Evolutionary conservation across 768 basidiomycete genomes (phyloP).

Genomic region (Pleurotus djamor): DNA sequence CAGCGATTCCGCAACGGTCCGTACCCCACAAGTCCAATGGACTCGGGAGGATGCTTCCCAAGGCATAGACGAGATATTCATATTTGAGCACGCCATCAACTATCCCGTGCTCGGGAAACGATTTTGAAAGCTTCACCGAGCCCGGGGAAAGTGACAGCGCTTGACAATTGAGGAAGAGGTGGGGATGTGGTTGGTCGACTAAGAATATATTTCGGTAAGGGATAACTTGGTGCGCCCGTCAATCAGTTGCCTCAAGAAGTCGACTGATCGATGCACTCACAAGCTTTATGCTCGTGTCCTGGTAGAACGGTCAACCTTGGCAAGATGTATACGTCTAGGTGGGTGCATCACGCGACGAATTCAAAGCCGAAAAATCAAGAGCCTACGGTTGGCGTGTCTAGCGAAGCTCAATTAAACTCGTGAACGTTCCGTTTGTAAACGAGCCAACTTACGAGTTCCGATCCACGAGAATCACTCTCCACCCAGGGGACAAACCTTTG

Average conservation of each 20-base stretch:
- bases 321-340: slow-evolving; percentile 52
- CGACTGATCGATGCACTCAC: slow-evolving; percentile 24
- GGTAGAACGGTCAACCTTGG: slow-evolving; percentile 56
- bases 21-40: slow-evolving; percentile 55
- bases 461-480: slow-evolving; percentile 58
- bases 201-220: slow-evolving; percentile 51
- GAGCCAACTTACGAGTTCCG: slow-evolving; percentile 48
- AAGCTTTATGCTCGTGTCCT: slow-evolving; percentile 66
- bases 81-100: slow-evolving; percentile 34
- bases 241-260: not conserved
- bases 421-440: not conserved
- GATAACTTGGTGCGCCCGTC: slow-evolving; percentile 32
- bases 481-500: slow-evolving; percentile 42
- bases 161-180: slow-evolving; percentile 42
- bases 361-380: not conserved
- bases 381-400: slow-evolving; percentile 49
- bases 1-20: slow-evolving; percentile 8
- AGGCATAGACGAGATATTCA: slow-evolving; percentile 59
- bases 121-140: slow-evolving; percentile 40
- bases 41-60: slow-evolving; percentile 54
- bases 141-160: slow-evolving; percentile 36
- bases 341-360: not conserved
- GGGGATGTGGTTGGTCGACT: slow-evolving; percentile 15
- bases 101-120: slow-evolving; percentile 46
- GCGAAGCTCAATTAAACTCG: not conserved